These are phyloP conservation scores for Dryas alaskensis DNA, from an alignment of 306 rosid species.

Conservation along the genomic window DNA sequence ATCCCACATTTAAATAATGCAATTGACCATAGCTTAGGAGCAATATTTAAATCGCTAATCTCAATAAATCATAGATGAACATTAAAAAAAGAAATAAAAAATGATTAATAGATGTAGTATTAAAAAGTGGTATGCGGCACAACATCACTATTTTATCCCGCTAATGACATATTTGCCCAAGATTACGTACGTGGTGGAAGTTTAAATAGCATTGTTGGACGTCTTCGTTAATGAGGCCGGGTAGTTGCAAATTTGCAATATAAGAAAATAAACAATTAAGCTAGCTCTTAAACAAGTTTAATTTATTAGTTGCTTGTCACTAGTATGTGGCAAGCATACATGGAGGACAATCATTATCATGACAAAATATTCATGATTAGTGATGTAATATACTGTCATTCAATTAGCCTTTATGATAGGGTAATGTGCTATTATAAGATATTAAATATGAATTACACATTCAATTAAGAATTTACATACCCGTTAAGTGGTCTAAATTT, in stretches of 20 bases:
- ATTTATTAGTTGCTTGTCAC: constrained; percentile 13
- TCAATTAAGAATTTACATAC: background rate
- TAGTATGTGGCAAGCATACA: too few species aligned
- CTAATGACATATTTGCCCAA: constrained; percentile 9
- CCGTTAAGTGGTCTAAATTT: too few species aligned
- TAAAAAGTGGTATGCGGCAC: background rate
- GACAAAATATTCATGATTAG: too few species aligned
- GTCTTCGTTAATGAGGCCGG: constrained; percentile 2
- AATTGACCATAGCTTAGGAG: constrained; percentile 12
- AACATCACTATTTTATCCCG: constrained; percentile 9
- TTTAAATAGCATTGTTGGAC: constrained; percentile 19
- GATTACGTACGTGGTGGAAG: background rate
- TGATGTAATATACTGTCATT: too few species aligned
- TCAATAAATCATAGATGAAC: background rate
- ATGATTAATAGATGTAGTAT: background rate
- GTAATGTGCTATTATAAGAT: too few species aligned
- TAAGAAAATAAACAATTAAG: background rate
- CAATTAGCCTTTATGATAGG: too few species aligned
- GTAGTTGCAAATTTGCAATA: constrained; percentile 3
- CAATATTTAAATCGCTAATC: constrained; percentile 7
- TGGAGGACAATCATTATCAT: too few species aligned
- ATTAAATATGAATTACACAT: too few species aligned
- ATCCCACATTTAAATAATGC: constrained; percentile 1
- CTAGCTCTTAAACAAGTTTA: background rate
- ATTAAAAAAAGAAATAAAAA: background rate